Evolutionary conservation across 441 rosid genomes (phyloP).

Genomic region (Iberis amara): DNA sequence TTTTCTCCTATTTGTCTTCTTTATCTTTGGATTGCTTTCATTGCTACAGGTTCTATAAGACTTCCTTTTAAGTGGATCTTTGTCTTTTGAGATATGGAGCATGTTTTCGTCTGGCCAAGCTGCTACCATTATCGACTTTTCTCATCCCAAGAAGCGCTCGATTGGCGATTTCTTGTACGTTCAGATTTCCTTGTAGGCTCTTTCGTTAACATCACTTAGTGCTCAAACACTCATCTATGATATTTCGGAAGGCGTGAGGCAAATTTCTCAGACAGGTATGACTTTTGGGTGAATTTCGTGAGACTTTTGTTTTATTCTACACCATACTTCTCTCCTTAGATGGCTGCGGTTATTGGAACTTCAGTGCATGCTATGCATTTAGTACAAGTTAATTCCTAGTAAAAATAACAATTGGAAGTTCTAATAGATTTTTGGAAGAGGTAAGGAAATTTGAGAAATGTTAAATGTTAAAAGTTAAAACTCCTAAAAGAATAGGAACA

Average conservation of each 20-base stretch:
- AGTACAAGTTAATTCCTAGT: not conserved
- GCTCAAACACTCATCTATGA: conserved; percentile 36
- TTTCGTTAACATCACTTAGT: conserved; percentile 85
- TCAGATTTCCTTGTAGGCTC: conserved; percentile 78
- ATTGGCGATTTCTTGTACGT: conserved; percentile 73
- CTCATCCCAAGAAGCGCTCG: conserved; percentile 81
- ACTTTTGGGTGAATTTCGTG: too few relatives aligned
- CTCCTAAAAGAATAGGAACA: not conserved
- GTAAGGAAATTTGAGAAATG: not conserved
- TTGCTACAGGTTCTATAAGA: conserved; percentile 43
- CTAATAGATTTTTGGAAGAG: not conserved
- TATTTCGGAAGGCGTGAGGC: conserved; percentile 51
- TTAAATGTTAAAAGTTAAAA: not conserved
- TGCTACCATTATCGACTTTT: conserved; percentile 53
- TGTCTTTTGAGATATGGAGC: conserved; percentile 59
- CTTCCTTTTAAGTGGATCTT: conserved; percentile 39
- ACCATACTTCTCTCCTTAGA: conserved; percentile 23
- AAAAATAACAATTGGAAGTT: conserved; percentile 12
- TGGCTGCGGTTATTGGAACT: conserved; percentile 34
- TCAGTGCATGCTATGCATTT: not conserved
- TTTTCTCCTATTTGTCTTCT: not conserved
- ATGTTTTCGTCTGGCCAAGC: conserved; percentile 53
- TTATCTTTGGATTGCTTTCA: not conserved
- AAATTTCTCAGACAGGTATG: conserved; percentile 51
- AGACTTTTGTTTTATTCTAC: conserved; percentile 27